A percentile compares a stretch with the other conserved stretches of the same genome.
phyloP scores from a whole-genome alignment of 2,329 filamentous ascomycete genomes.

The Amesomyces nigricolor region DNA sequence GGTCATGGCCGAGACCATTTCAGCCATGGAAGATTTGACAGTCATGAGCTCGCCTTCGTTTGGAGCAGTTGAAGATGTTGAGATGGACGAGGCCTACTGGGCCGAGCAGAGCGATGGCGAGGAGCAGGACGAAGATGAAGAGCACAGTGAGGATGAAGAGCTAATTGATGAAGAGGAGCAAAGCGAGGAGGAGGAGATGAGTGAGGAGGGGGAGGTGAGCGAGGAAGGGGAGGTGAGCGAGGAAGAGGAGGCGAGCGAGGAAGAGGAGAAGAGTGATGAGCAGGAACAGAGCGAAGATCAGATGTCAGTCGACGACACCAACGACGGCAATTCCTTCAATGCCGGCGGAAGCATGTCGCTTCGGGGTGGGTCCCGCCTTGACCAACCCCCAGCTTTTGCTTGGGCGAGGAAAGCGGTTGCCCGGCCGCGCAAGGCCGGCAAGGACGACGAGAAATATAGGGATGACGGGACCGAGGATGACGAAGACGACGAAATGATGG shows the following conservation, averaged over 20 bases:
- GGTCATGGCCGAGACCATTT: constrained; percentile 1
- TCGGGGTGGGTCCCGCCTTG: background rate
- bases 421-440: background rate
- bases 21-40: background rate
- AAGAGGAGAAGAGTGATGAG: too few species aligned
- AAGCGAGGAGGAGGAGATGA: too few species aligned
- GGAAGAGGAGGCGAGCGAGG: too few species aligned
- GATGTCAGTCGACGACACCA: background rate
- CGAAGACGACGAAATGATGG: background rate
- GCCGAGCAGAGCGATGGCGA: background rate
- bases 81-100: background rate
- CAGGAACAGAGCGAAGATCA: background rate
- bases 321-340: background rate
- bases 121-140: background rate
- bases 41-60: background rate
- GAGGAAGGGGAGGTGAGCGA: too few species aligned
- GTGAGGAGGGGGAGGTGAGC: too few species aligned
- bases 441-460: background rate
- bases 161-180: too few species aligned
- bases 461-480: background rate
- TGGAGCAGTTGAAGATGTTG: background rate
- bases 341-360: background rate
- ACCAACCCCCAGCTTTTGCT: background rate
- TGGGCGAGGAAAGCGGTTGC: constrained; percentile 1
- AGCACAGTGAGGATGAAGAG: background rate